phyloP scores from a whole-genome alignment of 208 protist genomes.

The Histomonas meleagridis region DNA sequence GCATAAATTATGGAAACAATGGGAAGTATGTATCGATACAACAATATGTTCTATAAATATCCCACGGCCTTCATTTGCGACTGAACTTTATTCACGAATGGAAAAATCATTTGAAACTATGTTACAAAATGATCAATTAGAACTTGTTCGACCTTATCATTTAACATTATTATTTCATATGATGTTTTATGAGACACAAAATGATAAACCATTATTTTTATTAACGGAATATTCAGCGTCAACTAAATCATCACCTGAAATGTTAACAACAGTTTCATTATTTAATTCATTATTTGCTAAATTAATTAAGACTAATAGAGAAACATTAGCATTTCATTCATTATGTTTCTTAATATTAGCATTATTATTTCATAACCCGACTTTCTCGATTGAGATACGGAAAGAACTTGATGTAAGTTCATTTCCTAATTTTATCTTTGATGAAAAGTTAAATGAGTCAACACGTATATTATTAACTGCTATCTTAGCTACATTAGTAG shows the following conservation, averaged over 20 bases:
- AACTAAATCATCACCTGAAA: background rate
- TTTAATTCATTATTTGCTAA: background rate
- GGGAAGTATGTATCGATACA: background rate
- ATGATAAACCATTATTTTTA: background rate
- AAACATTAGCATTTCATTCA: background rate
- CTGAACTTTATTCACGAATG: background rate
- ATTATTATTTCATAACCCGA: background rate
- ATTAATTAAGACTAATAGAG: background rate
- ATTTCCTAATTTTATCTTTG: background rate
- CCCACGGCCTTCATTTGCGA: background rate
- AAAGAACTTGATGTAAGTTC: background rate
- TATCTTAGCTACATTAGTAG: background rate
- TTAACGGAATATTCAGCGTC: background rate
- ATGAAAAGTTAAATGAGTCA: background rate
- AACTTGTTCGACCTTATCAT: background rate
- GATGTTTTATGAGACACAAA: background rate
- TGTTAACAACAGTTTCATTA: background rate
- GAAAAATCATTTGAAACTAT: background rate
- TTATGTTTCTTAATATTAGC: background rate
- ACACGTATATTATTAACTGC: background rate
- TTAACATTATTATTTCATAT: constrained; percentile 15
- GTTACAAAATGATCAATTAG: background rate
- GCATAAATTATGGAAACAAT: constrained; percentile 12
- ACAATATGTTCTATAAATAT: background rate
- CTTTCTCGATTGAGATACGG: background rate